Base-by-base conservation (phyloP, 495 filamentous ascomycete species). In the Annulohypoxylon moriforme region DNA sequence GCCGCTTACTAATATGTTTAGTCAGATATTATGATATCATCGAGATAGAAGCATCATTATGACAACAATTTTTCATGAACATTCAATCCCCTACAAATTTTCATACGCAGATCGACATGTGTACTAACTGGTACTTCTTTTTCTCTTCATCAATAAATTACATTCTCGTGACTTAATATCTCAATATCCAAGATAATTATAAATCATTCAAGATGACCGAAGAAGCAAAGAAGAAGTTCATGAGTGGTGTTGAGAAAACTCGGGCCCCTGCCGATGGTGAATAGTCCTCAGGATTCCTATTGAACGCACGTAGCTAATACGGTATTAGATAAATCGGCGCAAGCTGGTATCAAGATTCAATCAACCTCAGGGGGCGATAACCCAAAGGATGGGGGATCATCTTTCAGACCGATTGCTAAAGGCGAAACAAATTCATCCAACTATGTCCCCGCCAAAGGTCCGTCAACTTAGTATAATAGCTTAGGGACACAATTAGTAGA, bases 381-480 rank as follows among this genome's bases (percentile, higher is more conserved):
- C 27, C 69, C 69, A 6, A 72, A 72, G 60, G 64, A 64, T 22
- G 69, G 69, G 3, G 69, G 69, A 53, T 72, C 69, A 44, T 72
- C 69, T 3, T 55, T 72, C 34, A 72, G 7, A 11, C 3, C 64
- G 14, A 60, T 72, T 18, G 69, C 69, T 2, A 72, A 67, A 36
- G 69, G 69, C 14, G 69, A 72, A 20, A 64, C 64, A 5, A 60
- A 60, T 29, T 68, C 69, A 2, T 63, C 69, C 1, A 67, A 67
- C 27, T 72, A 72, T 11, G 52, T 52, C 25, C 69, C 69, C 0
- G 52, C 59, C 20, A 60, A 72, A 42, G 69, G 69, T 3, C 69
- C 69, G 29, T 72, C 64, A 10, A 72, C 69, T 13, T 72, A 58
- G 11, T 9, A n/a, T 46, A 3, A 22, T 9, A 31, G n/a, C 11